phyloP scores from a whole-genome alignment of 2,329 filamentous ascomycete genomes.

The Colletotrichum lentis region DNA sequence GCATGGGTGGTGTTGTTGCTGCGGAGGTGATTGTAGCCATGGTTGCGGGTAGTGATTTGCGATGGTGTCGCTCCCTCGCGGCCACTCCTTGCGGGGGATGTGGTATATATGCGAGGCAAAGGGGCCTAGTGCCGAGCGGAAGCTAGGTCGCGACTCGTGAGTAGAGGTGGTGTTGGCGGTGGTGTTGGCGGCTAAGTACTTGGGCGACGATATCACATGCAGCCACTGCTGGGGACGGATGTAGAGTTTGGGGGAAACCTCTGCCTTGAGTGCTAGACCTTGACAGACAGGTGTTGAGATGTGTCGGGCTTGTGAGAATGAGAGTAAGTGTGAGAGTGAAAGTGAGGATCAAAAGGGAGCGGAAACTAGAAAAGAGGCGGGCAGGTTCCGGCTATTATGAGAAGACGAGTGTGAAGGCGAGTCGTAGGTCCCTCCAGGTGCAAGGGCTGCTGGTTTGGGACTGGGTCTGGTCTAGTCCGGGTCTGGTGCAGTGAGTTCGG shows the following conservation, averaged over 20 bases:
- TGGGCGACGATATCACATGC: constrained; percentile 36
- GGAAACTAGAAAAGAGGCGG: not conserved
- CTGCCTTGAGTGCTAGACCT: constrained; percentile 22
- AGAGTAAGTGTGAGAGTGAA: constrained; percentile 1
- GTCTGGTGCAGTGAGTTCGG: constrained; percentile 26
- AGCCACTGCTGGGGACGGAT: constrained; percentile 18
- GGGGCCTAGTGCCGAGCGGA: constrained; percentile 10
- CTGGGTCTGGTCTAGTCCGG: not conserved
- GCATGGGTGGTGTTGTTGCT: constrained; percentile 39
- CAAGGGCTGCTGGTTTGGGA: not conserved
- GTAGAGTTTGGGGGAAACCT: constrained; percentile 28
- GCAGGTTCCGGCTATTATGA: constrained; percentile 17
- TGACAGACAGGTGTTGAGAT: not conserved
- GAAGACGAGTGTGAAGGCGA: constrained; percentile 10
- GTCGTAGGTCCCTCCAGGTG: constrained; percentile 1
- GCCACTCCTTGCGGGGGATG: constrained; percentile 12
- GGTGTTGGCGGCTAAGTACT: constrained; percentile 2
- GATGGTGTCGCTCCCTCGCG: not conserved
- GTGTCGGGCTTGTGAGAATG: not conserved
- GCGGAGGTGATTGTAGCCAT: constrained; percentile 43
- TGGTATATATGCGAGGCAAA: constrained; percentile 21
- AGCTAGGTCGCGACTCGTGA: constrained; percentile 13
- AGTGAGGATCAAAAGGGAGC: not conserved
- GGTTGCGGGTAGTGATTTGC: constrained; percentile 21
- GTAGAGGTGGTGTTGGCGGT: constrained; percentile 16